phyloP scores from a whole-genome alignment of 768 basidiomycete genomes.

The Leccinum disarticulatum region DNA sequence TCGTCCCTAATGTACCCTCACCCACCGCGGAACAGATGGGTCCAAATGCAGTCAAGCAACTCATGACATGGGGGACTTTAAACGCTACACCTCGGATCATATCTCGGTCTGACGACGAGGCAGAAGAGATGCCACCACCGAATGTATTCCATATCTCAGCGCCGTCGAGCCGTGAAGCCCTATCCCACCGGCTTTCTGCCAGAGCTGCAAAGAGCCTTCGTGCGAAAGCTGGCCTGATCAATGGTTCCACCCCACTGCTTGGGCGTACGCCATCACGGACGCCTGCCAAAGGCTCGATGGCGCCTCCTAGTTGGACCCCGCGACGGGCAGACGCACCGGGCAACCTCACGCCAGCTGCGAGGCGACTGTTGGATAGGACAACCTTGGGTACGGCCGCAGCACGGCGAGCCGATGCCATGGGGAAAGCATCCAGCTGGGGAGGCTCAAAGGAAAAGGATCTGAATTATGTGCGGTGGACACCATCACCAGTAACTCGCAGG shows the following conservation, averaged over 20 bases:
- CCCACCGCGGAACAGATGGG: constrained; percentile 83
- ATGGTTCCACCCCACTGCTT: constrained; percentile 32
- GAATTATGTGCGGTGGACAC: constrained; percentile 74
- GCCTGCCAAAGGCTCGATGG: constrained; percentile 54
- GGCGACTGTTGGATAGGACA: constrained; percentile 69
- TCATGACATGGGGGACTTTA: constrained; percentile 98
- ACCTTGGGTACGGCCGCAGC: constrained; percentile 62
- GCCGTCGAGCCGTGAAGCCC: constrained; percentile 73
- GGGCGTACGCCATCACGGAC: constrained; percentile 37
- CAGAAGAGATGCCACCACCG: constrained; percentile 41
- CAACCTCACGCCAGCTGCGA: constrained; percentile 84
- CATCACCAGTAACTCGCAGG: constrained; percentile 55
- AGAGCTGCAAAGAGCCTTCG: constrained; percentile 81
- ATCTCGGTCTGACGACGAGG: constrained; percentile 56
- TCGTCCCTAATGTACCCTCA: constrained; percentile 85
- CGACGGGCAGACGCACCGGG: constrained; percentile 70
- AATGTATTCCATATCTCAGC: constrained; percentile 76
- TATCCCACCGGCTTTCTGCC: constrained; percentile 80
- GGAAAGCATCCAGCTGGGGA: constrained; percentile 57
- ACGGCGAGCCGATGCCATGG: constrained; percentile 70
- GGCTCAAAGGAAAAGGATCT: constrained; percentile 59
- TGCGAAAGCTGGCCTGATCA: constrained; percentile 67
- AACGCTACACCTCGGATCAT: constrained; percentile 90
- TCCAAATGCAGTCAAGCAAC: constrained; percentile 79
- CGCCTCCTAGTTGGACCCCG: constrained; percentile 79